Evolutionary conservation across 1,139 yeast species (phyloP), one percentile per base, ranked within the genome.

Genomic region (Trichomonascaceae sp.): DNA sequence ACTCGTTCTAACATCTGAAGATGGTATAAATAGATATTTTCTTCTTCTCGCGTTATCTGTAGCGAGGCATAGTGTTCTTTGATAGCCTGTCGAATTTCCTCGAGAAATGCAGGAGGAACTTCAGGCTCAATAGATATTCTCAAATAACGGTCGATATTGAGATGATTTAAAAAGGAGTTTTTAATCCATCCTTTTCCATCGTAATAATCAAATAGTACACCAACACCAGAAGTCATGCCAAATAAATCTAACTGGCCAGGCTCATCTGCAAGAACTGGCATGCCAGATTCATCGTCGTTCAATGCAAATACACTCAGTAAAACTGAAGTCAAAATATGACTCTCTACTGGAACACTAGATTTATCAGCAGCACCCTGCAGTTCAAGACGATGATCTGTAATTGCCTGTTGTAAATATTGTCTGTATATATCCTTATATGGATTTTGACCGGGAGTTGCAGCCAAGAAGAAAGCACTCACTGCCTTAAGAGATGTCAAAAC

Each of bases 211-310:
- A 20, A 48, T 4, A 48, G 22, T 2, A 44, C 27, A 17, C 43
- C 43, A 19, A 38, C 50, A 1, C 50, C 50, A 5, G 45, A 44
- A 9, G 43, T 44, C 19, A 48, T 15, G 13, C 50, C 45, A 12
- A 48, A 22, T 4, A 48, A 38, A 27, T 48, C 50, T 15, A 48
- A 27, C 22, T 48, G 38, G 10, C 45, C 45, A 17, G 44, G 50
- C n/a, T 30, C 13, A 2, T 39, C 20, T 7, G 50, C 32, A 9
- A 48, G 41, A 22, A 48, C 27, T 2, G 50, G 50, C 13, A 48
- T 30, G 17, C 17, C 41, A 5, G 41, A 36, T 13, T 36, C 41
- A 9, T 36, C 41, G 41, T 36, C 41, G 19, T 39, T 44, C 13
- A 30, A 20, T 7, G 44, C 50, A 15, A 39, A 48, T 13, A 39